Conservation (phyloP, 306 rosid genomes). For the Sphenostylis stenocarpa region DNA sequence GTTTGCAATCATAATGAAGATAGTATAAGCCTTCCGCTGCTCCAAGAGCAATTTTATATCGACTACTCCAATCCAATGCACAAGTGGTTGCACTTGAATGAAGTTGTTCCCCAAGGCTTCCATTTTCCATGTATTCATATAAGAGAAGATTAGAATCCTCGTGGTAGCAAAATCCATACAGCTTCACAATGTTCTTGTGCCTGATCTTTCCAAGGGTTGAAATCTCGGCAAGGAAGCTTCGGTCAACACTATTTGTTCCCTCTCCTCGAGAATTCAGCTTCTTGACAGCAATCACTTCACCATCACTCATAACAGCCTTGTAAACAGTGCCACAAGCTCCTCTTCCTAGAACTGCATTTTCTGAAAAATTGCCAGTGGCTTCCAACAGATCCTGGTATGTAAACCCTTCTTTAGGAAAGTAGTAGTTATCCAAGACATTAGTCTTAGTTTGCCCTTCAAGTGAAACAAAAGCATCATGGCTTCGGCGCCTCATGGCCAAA, state of each 20-base stretch:
- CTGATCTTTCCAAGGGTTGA: slow-evolving; percentile 87
- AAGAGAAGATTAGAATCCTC: slow-evolving; percentile 83
- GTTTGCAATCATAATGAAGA: slow-evolving; percentile 84
- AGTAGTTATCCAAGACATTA: slow-evolving; percentile 56
- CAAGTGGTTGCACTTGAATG: slow-evolving; percentile 52
- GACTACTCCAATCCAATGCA: slow-evolving; percentile 62
- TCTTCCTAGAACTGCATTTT: slow-evolving; percentile 57
- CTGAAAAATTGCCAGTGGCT: slow-evolving; percentile 75
- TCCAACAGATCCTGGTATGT: slow-evolving; percentile 78
- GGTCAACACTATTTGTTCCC: slow-evolving; percentile 60
- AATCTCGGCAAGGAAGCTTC: slow-evolving; percentile 84
- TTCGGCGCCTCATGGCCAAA: slow-evolving; percentile 48
- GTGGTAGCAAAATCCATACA: slow-evolving; percentile 78
- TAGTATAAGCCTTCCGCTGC: slow-evolving; percentile 90
- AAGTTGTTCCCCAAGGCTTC: slow-evolving; percentile 86
- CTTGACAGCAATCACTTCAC: slow-evolving; percentile 77
- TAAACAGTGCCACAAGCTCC: slow-evolving; percentile 96
- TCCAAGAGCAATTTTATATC: slow-evolving; percentile 78
- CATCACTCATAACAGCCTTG: slow-evolving; percentile 70
- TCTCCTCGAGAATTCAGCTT: slow-evolving; percentile 74
- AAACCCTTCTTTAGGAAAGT: slow-evolving; percentile 84
- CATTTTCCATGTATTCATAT: slow-evolving; percentile 84
- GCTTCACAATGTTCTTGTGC: slow-evolving; percentile 88
- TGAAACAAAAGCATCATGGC: slow-evolving; percentile 46
- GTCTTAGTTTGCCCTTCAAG: slow-evolving; percentile 50